A percentile compares a stretch with the other conserved stretches of the same genome.
Evolutionary conservation across 345 rosid species (phyloP).

Genomic region (Ricinus communis): DNA sequence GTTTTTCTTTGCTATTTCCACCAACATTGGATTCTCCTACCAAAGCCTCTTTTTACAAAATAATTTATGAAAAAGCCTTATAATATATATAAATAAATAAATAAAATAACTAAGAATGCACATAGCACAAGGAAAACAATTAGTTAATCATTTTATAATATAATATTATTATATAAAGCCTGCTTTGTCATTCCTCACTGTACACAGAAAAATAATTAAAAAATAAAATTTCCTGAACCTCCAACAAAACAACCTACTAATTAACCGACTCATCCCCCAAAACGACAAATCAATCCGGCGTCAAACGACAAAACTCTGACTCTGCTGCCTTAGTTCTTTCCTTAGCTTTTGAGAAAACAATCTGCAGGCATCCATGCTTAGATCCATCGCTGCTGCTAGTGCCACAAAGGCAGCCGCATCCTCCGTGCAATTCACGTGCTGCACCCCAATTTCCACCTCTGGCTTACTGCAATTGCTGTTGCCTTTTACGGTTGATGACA

Average conservation of each 20-base stretch:
- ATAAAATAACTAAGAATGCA: neutral
- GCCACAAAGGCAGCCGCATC: conserved; percentile 96
- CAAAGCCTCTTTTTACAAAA: neutral
- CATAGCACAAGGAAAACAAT: neutral
- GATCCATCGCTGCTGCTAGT: conserved; percentile 91
- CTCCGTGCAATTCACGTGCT: conserved; percentile 95
- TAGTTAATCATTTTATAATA: neutral
- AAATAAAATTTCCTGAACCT: no score
- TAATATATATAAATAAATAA: no score
- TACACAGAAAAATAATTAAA: conserved; percentile 10
- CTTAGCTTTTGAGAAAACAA: conserved; percentile 79
- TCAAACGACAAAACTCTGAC: conserved; percentile 59
- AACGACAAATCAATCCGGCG: conserved; percentile 46
- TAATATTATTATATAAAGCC: neutral
- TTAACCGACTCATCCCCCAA: conserved; percentile 26
- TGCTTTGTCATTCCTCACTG: conserved; percentile 29
- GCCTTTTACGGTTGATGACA: conserved; percentile 82
- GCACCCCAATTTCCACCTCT: conserved; percentile 81
- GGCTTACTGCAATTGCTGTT: conserved; percentile 51
- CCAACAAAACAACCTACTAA: conserved; percentile 34
- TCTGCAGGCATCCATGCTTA: conserved; percentile 88
- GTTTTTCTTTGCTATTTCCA: neutral
- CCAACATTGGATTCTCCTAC: conserved; percentile 14
- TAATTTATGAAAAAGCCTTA: neutral
- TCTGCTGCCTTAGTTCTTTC: conserved; percentile 69